phyloP scores from a whole-genome alignment of 2,329 filamentous ascomycete genomes.

The Talaromyces verruculosus region DNA sequence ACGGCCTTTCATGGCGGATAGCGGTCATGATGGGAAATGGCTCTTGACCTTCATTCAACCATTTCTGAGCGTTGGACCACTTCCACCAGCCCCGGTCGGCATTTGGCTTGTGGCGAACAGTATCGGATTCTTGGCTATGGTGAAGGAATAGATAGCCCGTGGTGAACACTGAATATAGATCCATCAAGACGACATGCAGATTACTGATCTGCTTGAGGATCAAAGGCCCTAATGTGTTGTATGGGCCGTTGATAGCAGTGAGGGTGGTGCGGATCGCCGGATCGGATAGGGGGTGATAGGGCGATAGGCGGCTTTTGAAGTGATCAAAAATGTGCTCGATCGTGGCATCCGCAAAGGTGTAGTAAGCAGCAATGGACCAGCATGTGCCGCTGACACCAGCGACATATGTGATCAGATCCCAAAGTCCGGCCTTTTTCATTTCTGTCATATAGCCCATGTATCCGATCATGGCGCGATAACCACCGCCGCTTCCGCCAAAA shows the following conservation, averaged over 20 bases:
- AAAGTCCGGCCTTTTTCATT: slow-evolving; percentile 19
- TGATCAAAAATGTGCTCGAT: slow-evolving; percentile 20
- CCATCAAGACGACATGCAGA: slow-evolving; percentile 21
- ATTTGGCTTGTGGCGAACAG: slow-evolving; percentile 14
- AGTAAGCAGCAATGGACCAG: slow-evolving; percentile 21
- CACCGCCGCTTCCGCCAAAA: slow-evolving; percentile 20
- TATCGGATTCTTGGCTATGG: slow-evolving; percentile 14
- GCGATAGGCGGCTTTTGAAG: slow-evolving; percentile 17
- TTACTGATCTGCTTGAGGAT: slow-evolving; percentile 20
- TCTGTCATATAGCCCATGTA: slow-evolving; percentile 19
- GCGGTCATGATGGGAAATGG: slow-evolving; percentile 21
- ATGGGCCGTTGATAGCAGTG: slow-evolving; percentile 18
- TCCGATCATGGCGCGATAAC: slow-evolving; percentile 21
- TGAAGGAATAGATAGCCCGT: slow-evolving; percentile 21
- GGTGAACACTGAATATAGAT: slow-evolving; percentile 21
- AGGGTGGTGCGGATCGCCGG: slow-evolving; percentile 20
- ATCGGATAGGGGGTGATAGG: slow-evolving; percentile 20
- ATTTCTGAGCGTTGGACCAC: slow-evolving; percentile 15
- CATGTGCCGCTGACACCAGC: slow-evolving; percentile 20
- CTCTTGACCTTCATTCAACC: slow-evolving; percentile 17
- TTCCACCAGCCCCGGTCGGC: slow-evolving; percentile 20
- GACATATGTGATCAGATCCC: slow-evolving; percentile 19
- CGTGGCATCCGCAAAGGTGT: slow-evolving; percentile 18
- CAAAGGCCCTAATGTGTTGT: slow-evolving; percentile 18
- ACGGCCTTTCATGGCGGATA: slow-evolving; percentile 20